Evolutionary conservation across 176 grass and related monocot species (phyloP), one percentile per base, ranked within the genome.

Genomic region (Aegilops longissima): DNA sequence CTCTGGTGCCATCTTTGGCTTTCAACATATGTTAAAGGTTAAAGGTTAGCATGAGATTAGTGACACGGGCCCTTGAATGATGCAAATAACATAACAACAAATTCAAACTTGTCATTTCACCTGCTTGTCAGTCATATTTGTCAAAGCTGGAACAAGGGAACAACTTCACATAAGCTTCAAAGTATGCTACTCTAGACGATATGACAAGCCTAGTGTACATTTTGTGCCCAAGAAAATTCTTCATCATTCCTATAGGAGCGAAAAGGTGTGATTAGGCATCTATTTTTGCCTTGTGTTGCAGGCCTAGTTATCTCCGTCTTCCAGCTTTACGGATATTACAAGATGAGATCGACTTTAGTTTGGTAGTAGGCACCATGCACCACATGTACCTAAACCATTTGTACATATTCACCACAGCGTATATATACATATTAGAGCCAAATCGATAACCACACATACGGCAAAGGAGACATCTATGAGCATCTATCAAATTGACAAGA

Each of bases 281-380:
- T 76, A 81, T 81, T 68, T 47, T 27, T 85, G 77, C 47, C 88
- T 89, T 77, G 61, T 61, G 77, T 85, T 66, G 44, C 27, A 9
- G 38, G 0, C 38, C 38, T 40, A 40, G 8, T 40, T 61, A 68
- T 34, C 20, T 58, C 68, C 67, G 33, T 47, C 44, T 5, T 67
- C 4, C n/a, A 59, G 5, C 69, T 68, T 68, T 89, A 27, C 33
- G 25, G 5, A 85, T 45, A 40, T 35, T 85, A 56, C 44, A 52
- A 73, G n/a, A 54, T 42, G 8, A 40, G 69, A 47, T 40, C 25
- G 23, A 75, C 44, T 21, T 79, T 12, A 81, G 20, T 23, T 69
- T 47, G 74, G 12, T 9, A 29, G 61, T 52, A 52, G 44, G 29
- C 65, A 49, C 17, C 34, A 76, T 10, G 70, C 35, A 31, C 34